Conservation (phyloP, 2,329 filamentous ascomycete species). For the Leptographium wingfieldii region DNA sequence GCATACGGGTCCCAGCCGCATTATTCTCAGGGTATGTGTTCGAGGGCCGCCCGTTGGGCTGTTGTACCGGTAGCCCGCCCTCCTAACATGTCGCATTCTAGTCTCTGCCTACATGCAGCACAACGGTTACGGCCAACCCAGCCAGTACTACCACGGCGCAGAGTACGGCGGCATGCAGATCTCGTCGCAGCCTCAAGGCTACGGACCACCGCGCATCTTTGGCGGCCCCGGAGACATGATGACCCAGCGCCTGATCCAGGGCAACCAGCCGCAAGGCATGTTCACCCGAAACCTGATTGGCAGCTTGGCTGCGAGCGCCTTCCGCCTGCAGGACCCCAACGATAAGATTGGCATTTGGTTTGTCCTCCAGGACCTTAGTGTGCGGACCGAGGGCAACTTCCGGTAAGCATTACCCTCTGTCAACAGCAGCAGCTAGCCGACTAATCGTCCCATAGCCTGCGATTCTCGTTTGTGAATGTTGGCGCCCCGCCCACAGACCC, state of each 20-base stretch:
- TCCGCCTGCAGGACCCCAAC: constrained; percentile 64
- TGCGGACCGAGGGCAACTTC: constrained; percentile 84
- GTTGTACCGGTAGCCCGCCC: not conserved
- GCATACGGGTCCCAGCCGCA: constrained; percentile 16
- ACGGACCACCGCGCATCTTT: constrained; percentile 20
- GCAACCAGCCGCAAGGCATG: constrained; percentile 60
- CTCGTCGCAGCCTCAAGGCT: constrained; percentile 9
- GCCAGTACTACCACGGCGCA: constrained; percentile 19
- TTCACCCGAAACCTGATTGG: constrained; percentile 93
- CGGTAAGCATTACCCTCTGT: constrained; percentile 41
- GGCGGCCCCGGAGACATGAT: constrained; percentile 20
- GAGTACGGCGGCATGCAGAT: constrained; percentile 12
- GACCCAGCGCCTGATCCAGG: constrained; percentile 22
- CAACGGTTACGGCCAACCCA: constrained; percentile 22
- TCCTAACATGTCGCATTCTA: not conserved
- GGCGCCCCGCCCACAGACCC: constrained; percentile 34
- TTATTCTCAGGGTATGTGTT: constrained; percentile 12
- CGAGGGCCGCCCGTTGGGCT: not conserved
- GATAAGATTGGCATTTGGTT: constrained; percentile 92
- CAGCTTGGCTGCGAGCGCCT: constrained; percentile 78
- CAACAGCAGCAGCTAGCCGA: not conserved
- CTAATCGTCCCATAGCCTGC: constrained; percentile 30
- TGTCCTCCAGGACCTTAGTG: constrained; percentile 86
- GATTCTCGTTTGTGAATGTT: constrained; percentile 75
- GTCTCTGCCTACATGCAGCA: constrained; percentile 11